A percentile compares a stretch with the other conserved stretches of the same genome.
Conservation (phyloP, 2,329 filamentous ascomycete species). For the Metarhizium rileyi region DNA sequence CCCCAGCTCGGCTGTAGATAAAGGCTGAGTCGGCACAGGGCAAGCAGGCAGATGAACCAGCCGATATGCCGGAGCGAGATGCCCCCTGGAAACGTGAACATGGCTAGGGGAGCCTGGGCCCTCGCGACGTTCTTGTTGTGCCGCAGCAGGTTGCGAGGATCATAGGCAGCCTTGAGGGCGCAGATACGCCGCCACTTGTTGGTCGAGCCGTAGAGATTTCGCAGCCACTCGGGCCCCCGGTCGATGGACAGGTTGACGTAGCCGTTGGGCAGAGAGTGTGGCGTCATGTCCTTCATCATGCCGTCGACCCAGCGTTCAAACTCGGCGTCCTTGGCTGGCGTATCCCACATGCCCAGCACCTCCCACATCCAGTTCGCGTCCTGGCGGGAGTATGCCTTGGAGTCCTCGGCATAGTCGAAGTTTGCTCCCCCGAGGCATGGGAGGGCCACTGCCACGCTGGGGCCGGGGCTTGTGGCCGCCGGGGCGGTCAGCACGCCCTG, state of each 20-base stretch:
- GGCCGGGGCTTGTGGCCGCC: not conserved
- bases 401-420: not conserved
- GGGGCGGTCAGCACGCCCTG: not conserved
- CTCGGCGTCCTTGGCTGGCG: not conserved
- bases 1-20: not conserved
- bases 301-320: not conserved
- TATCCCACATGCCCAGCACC: not conserved
- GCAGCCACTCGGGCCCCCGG: slow-evolving; percentile 1
- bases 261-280: not conserved
- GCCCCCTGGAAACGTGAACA: too few species aligned
- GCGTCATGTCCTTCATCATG: not conserved
- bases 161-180: not conserved
- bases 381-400: not conserved
- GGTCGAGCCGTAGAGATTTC: not conserved
- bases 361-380: not conserved
- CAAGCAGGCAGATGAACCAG: not conserved
- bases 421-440: not conserved
- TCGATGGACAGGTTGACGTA: not conserved
- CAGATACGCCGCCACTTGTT: slow-evolving; percentile 3
- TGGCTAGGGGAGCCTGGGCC: not conserved
- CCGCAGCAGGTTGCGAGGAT: not conserved
- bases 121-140: not conserved
- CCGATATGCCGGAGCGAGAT: not conserved
- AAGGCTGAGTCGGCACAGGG: not conserved
- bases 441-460: not conserved